Conservation (phyloP, 2,329 filamentous ascomycete species). For the Aspergillus fijiensis region DNA sequence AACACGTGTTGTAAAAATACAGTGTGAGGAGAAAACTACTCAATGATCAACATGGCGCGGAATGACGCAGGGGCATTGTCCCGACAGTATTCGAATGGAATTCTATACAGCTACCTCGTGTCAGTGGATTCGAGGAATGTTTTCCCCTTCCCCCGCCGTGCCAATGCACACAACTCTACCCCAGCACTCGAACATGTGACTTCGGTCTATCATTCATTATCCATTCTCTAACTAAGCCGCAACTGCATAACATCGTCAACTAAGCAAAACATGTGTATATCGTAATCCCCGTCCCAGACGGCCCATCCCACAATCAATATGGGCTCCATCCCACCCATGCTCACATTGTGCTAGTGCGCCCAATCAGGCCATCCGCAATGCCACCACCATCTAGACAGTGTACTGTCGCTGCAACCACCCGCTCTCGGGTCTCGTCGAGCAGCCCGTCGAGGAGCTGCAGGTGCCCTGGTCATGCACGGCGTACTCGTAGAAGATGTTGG, state of each 20-base stretch:
- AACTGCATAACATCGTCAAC: neutral
- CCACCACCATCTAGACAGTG: neutral
- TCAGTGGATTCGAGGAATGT: neutral
- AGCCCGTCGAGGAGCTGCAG: slow-evolving; percentile 2
- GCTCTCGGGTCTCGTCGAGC: slow-evolving; percentile 5
- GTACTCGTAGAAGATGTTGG: slow-evolving; percentile 13
- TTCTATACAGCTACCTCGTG: neutral
- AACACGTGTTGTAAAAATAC: no score
- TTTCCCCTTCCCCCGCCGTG: no score
- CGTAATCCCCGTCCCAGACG: neutral
- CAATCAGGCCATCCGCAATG: no score
- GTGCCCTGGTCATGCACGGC: slow-evolving; percentile 5
- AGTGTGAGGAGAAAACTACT: no score
- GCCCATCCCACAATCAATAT: neutral
- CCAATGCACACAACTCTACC: neutral
- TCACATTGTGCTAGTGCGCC: no score
- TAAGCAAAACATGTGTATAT: neutral
- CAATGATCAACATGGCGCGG: neutral
- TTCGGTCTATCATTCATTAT: neutral
- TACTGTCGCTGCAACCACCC: slow-evolving; percentile 9
- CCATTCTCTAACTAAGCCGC: neutral
- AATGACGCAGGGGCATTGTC: neutral
- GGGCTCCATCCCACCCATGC: neutral
- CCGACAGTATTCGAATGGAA: neutral
- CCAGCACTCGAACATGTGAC: neutral